Evolutionary conservation across 2,329 filamentous ascomycete species (phyloP).

Genomic region (Fusarium subtropicale): DNA sequence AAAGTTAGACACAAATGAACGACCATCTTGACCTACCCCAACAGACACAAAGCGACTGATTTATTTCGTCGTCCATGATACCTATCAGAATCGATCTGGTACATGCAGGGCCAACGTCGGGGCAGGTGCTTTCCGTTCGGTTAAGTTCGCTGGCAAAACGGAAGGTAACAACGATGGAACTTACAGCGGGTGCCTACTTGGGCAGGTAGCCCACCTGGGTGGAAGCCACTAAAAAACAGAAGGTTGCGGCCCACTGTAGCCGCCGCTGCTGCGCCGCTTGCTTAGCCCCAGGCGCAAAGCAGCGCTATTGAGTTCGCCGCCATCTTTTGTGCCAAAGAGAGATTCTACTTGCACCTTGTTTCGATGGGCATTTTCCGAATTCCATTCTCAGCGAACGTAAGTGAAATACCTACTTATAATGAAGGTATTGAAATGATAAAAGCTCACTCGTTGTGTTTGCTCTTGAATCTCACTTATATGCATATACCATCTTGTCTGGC

Average conservation of each 20-base stretch:
- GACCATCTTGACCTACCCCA: too few relatives aligned
- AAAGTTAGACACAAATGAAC: background rate
- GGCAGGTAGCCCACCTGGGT: slow-evolving; percentile 26
- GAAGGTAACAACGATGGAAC: slow-evolving; percentile 18
- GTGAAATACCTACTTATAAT: background rate
- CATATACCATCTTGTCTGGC: background rate
- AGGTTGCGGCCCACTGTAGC: slow-evolving; percentile 29
- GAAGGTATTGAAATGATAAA: background rate
- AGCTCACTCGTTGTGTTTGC: background rate
- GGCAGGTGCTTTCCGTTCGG: slow-evolving; percentile 12
- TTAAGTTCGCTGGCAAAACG: slow-evolving; percentile 9
- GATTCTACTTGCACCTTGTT: background rate
- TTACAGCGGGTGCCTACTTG: slow-evolving; percentile 7
- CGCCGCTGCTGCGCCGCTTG: slow-evolving; percentile 29
- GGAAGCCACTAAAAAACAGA: slow-evolving; percentile 22
- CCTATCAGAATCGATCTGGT: background rate
- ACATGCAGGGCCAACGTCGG: background rate
- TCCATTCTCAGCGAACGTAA: background rate
- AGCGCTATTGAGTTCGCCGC: slow-evolving; percentile 11
- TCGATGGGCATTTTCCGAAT: background rate
- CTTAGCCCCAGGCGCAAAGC: slow-evolving; percentile 6
- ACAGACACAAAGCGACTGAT: background rate
- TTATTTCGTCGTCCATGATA: background rate
- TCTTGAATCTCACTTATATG: background rate
- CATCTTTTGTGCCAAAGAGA: slow-evolving; percentile 13